Evolutionary conservation across 805 yeast species (phyloP).

Genomic region (Komagataella populi): DNA sequence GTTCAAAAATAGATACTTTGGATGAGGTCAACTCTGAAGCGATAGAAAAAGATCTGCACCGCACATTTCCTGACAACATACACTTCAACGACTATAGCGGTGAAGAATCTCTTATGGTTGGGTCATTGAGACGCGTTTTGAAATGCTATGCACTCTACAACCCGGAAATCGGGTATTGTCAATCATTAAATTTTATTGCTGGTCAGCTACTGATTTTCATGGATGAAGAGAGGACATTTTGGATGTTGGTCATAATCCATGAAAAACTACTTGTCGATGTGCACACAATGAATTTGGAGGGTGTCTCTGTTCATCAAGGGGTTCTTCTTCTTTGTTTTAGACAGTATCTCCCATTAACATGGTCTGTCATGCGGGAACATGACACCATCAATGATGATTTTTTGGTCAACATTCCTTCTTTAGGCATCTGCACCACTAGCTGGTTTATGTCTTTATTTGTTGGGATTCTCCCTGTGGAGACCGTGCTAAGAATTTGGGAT

Average conservation of each 20-base stretch:
- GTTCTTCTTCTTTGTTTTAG: constrained; percentile 77
- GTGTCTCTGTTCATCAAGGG: constrained; percentile 92
- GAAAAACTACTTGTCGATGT: constrained; percentile 81
- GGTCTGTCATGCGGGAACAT: constrained; percentile 30
- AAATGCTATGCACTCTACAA: constrained; percentile 74
- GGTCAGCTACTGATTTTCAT: constrained; percentile 75
- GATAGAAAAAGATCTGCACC: constrained; percentile 82
- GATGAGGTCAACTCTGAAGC: constrained; percentile 77
- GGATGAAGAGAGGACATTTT: constrained; percentile 83
- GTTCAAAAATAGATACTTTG: constrained; percentile 37
- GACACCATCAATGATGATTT: constrained; percentile 26
- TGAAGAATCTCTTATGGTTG: constrained; percentile 52
- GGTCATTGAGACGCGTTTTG: constrained; percentile 66
- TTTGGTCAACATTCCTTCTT: constrained; percentile 70
- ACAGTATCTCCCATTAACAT: constrained; percentile 72
- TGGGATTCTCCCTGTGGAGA: constrained; percentile 80
- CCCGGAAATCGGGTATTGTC: constrained; percentile 93
- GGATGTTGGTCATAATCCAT: constrained; percentile 91
- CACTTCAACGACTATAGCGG: constrained; percentile 43
- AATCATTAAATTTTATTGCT: constrained; percentile 83
- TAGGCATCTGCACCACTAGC: constrained; percentile 85
- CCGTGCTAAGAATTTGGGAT: constrained; percentile 88
- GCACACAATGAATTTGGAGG: constrained; percentile 82
- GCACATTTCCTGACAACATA: constrained; percentile 91
- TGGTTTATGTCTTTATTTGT: constrained; percentile 99